Evolutionary conservation across 2,329 filamentous ascomycete species (phyloP).

Genomic region (Aspergillus hortae): DNA sequence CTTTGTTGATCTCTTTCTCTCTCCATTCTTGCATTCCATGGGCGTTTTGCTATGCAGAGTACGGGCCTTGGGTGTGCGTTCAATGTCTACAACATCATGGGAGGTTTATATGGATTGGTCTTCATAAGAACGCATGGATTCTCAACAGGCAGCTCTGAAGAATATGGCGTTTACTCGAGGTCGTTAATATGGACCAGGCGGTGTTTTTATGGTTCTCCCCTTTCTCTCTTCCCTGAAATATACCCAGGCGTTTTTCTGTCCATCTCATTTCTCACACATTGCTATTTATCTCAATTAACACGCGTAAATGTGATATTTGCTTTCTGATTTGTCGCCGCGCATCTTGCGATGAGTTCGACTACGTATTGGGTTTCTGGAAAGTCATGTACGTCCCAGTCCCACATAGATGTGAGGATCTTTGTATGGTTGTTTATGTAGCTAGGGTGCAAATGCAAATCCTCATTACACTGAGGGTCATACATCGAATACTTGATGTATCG

Average conservation of each 20-base stretch:
- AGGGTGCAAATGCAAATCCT: too few relatives aligned
- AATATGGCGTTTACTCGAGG: conserved; percentile 30
- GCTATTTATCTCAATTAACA: neutral
- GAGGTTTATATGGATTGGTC: conserved; percentile 22
- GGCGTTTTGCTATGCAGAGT: conserved; percentile 27
- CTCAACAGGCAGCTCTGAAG: conserved; percentile 19
- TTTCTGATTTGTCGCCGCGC: neutral
- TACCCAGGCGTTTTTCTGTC: conserved; percentile 30
- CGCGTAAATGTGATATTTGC: neutral
- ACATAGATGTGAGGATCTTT: too few relatives aligned
- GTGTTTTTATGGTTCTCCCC: conserved; percentile 28
- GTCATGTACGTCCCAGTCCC: too few relatives aligned
- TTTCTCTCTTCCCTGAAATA: conserved; percentile 29
- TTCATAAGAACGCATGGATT: conserved; percentile 20
- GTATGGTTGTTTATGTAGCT: too few relatives aligned
- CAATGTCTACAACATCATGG: conserved; percentile 17
- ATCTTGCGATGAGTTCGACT: too few relatives aligned
- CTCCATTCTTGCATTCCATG: conserved; percentile 28
- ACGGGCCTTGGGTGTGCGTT: conserved; percentile 18
- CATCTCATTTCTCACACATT: conserved; percentile 10
- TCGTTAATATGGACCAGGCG: conserved; percentile 23
- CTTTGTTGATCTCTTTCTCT: conserved; percentile 3
- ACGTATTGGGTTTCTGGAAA: too few relatives aligned
- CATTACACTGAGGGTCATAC: too few relatives aligned
- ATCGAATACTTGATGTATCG: too few relatives aligned